A percentile compares a stretch with the other conserved stretches of the same genome.
Evolutionary conservation across 1,284 basidiomycete genomes (phyloP).

Genomic region (Boletellus deceptivus): DNA sequence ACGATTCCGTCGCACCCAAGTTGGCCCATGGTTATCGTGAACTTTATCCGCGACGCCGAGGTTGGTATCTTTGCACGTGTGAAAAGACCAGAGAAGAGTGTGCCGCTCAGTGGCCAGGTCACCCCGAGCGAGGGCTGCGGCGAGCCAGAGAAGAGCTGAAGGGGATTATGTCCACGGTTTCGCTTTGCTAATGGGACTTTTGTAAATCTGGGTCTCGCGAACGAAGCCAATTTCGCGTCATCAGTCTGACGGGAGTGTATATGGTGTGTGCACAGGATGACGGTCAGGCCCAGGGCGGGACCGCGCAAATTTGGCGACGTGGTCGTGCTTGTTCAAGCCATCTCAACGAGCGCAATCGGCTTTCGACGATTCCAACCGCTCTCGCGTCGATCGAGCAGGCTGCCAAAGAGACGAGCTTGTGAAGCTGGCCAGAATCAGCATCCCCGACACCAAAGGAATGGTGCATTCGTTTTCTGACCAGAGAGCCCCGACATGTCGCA

Average conservation of each 20-base stretch:
- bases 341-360: no score
- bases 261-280: no score
- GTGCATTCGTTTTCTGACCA: slow-evolving; percentile 9
- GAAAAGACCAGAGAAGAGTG: slow-evolving; percentile 37
- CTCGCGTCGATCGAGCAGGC: no score
- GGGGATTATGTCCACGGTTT: background rate
- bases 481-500: background rate
- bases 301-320: no score
- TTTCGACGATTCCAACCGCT: no score
- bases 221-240: background rate
- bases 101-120: slow-evolving; percentile 20
- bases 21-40: slow-evolving; percentile 93
- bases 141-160: slow-evolving; percentile 19
- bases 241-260: no score
- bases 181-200: slow-evolving; percentile 17
- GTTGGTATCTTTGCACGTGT: slow-evolving; percentile 73
- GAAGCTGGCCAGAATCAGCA: no score
- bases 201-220: slow-evolving; percentile 18
- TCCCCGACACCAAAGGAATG: no score
- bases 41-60: slow-evolving; percentile 88
- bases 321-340: no score
- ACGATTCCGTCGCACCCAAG: slow-evolving; percentile 82
- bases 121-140: slow-evolving; percentile 14
- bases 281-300: no score
- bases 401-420: no score